phyloP scores from a whole-genome alignment of 306 rosid species.

The Clitoria ternatea region DNA sequence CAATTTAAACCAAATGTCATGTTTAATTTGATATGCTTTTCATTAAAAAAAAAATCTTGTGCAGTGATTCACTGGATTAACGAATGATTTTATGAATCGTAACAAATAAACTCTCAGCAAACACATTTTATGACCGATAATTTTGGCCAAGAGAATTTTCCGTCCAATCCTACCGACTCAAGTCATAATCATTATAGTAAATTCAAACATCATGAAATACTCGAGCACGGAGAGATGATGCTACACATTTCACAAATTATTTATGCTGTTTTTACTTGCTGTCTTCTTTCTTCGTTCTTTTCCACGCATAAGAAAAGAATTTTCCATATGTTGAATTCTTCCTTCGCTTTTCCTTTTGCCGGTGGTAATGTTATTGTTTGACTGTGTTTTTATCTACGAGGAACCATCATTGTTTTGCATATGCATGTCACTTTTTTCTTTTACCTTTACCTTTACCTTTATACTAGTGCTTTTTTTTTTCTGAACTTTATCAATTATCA shows the following conservation, averaged over 20 bases:
- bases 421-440: not conserved
- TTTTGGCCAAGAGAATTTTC: too few relatives aligned
- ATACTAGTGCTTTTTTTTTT: not conserved
- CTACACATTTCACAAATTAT: not conserved
- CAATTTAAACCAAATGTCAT: not conserved
- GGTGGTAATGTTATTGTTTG: constrained; percentile 17
- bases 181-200: too few relatives aligned
- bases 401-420: not conserved
- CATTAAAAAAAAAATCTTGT: not conserved
- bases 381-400: not conserved
- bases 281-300: not conserved
- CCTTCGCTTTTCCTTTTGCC: not conserved
- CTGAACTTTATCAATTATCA: not conserved
- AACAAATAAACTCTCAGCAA: too few relatives aligned
- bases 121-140: too few relatives aligned
- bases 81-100: not conserved
- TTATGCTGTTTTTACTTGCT: not conserved
- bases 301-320: not conserved
- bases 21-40: not conserved
- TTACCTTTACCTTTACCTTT: not conserved
- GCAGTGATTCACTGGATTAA: not conserved
- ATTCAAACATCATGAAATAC: too few relatives aligned
- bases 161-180: too few relatives aligned
- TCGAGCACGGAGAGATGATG: not conserved
- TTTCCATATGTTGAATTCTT: not conserved